Percentiles rank a stretch among this genome's conserved stretches.
Evolutionary conservation across 2,329 filamentous ascomycete species (phyloP).

Genomic region (Talaromyces pinophilus): DNA sequence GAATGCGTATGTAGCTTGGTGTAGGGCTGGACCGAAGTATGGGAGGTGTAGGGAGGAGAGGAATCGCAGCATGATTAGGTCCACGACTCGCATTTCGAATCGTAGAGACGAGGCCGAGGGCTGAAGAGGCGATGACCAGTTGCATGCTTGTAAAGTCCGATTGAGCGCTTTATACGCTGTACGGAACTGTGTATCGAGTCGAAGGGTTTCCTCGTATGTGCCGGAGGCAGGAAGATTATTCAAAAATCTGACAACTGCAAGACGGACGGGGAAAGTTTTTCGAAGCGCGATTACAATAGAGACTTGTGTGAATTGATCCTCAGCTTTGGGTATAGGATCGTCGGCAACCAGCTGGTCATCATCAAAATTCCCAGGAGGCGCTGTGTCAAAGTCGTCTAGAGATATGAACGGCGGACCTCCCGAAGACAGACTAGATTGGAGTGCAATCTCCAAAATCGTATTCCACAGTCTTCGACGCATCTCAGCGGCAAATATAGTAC

Average conservation of each 20-base stretch:
- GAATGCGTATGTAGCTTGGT: constrained; percentile 43
- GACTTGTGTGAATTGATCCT: constrained; percentile 35
- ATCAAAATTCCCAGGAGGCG: constrained; percentile 28
- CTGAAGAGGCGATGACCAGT: neutral
- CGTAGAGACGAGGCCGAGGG: constrained; percentile 1
- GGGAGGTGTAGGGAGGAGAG: constrained; percentile 35
- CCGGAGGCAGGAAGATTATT: constrained; percentile 30
- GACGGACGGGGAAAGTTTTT: constrained; percentile 39
- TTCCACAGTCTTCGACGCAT: constrained; percentile 38
- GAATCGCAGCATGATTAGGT: constrained; percentile 34
- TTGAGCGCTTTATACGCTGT: constrained; percentile 47
- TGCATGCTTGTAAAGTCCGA: constrained; percentile 29
- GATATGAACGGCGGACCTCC: constrained; percentile 35
- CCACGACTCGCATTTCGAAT: constrained; percentile 28
- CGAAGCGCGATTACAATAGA: constrained; percentile 42
- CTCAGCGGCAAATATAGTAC: constrained; percentile 27
- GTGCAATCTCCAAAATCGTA: constrained; percentile 38
- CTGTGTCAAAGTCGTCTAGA: constrained; percentile 36
- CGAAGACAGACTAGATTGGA: constrained; percentile 36
- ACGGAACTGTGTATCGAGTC: constrained; percentile 47
- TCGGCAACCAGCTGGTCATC: constrained; percentile 35
- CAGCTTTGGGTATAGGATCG: constrained; percentile 33
- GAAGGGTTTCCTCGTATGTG: constrained; percentile 22
- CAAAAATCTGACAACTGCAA: constrained; percentile 36
- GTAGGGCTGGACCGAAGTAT: constrained; percentile 20